Percentiles rank a stretch among this genome's conserved stretches.
phyloP scores from a whole-genome alignment of 2,329 filamentous ascomycete species.

The Lasiodiplodia hormozganensis region DNA sequence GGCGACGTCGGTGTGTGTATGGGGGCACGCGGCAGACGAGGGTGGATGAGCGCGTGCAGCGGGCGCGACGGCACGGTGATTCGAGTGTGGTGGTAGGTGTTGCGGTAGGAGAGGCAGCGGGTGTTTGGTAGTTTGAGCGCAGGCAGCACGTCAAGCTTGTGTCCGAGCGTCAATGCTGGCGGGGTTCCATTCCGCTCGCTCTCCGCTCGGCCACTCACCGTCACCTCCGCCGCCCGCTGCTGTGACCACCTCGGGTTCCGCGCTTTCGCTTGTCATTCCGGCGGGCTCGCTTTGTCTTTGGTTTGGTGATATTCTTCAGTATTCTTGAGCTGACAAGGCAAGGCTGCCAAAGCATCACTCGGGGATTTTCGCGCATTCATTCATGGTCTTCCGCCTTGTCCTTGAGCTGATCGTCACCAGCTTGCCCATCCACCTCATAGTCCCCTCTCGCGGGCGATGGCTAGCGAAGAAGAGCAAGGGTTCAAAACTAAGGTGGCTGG shows the following conservation, averaged over 20 bases:
- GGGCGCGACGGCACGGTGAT: neutral
- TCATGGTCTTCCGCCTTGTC: neutral
- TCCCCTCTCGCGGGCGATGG: too few species aligned
- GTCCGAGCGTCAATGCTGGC: slow-evolving; percentile 3
- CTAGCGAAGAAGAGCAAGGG: too few species aligned
- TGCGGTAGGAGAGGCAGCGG: slow-evolving; percentile 6
- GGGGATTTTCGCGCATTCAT: neutral
- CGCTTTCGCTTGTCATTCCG: too few species aligned
- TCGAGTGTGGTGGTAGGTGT: neutral
- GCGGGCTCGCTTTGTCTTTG: too few species aligned
- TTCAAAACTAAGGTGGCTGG: too few species aligned
- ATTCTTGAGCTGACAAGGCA: too few species aligned
- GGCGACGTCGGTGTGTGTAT: neutral
- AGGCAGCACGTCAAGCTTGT: slow-evolving; percentile 10
- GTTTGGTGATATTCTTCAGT: too few species aligned
- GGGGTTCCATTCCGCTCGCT: neutral
- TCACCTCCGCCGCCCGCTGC: neutral
- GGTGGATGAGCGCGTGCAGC: neutral
- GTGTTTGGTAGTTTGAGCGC: slow-evolving; percentile 1
- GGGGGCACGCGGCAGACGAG: neutral
- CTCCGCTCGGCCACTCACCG: neutral
- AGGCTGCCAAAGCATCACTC: too few species aligned
- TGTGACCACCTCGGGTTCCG: too few species aligned
- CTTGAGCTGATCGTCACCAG: neutral
- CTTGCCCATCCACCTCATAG: too few species aligned